Conservation (phyloP, 805 yeast genomes). For the Yarrowia alimentaria region DNA sequence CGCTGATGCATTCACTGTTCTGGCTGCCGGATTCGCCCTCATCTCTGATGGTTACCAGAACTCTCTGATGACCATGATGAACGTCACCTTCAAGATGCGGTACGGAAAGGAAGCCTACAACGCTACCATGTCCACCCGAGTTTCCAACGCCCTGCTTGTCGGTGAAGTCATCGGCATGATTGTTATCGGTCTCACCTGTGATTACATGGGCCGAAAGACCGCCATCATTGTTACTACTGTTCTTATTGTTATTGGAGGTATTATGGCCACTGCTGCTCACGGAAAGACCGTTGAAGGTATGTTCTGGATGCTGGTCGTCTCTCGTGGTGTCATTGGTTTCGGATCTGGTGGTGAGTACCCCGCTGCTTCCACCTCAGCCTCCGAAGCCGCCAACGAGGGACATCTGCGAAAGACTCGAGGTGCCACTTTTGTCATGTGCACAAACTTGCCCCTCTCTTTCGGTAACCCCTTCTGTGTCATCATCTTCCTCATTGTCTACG, state of each 20-base stretch:
- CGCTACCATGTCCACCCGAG: constrained; percentile 55
- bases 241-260: constrained; percentile 61
- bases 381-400: constrained; percentile 69
- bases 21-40: constrained; percentile 72
- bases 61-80: constrained; percentile 68
- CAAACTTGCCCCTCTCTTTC: constrained; percentile 68
- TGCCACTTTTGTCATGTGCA: constrained; percentile 60
- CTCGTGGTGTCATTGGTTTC: constrained; percentile 72
- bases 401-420: constrained; percentile 53
- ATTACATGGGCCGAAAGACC: constrained; percentile 62
- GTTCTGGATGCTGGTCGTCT: constrained; percentile 75
- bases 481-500: constrained; percentile 65
- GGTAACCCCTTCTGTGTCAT: constrained; percentile 78
- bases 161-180: constrained; percentile 73
- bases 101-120: constrained; percentile 47
- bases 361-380: constrained; percentile 64
- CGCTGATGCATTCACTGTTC: constrained; percentile 43
- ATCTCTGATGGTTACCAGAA: constrained; percentile 78
- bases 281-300: constrained; percentile 58
- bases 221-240: constrained; percentile 65
- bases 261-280: constrained; percentile 68
- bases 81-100: constrained; percentile 51
- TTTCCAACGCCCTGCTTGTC: constrained; percentile 65
- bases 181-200: constrained; percentile 61
- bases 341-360: constrained; percentile 81